These are phyloP conservation scores for Acrocalymma vagum DNA, from an alignment of 2,329 filamentous ascomycete genomes.

Conservation along the genomic window DNA sequence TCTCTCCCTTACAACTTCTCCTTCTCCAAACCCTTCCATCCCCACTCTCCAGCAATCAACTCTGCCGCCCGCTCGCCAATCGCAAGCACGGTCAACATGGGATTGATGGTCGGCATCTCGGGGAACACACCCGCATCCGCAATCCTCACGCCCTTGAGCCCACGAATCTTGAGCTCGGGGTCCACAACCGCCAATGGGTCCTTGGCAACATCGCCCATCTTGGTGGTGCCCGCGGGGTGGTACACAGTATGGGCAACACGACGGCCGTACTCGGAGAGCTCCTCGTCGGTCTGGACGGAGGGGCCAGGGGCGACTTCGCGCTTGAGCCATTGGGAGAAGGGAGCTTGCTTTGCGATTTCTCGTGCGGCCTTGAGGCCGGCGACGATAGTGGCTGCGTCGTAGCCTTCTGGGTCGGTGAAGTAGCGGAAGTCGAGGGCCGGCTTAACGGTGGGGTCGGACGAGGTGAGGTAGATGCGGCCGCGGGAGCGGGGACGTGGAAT, in stretches of 20 bases:
- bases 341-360: slow-evolving; percentile 75
- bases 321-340: slow-evolving; percentile 86
- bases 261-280: slow-evolving; percentile 81
- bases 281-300: slow-evolving; percentile 77
- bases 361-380: slow-evolving; percentile 81
- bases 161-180: slow-evolving; percentile 73
- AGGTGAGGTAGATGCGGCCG: slow-evolving; percentile 80
- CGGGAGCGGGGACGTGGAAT: slow-evolving; percentile 83
- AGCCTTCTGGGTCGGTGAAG: slow-evolving; percentile 86
- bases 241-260: slow-evolving; percentile 88
- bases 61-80: slow-evolving; percentile 87
- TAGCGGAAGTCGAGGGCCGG: slow-evolving; percentile 88
- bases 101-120: slow-evolving; percentile 86
- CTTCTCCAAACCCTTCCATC: slow-evolving; percentile 67
- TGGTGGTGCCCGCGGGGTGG: slow-evolving; percentile 87
- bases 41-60: slow-evolving; percentile 78
- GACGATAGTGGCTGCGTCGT: slow-evolving; percentile 83
- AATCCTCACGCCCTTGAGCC: slow-evolving; percentile 77
- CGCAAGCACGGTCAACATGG: slow-evolving; percentile 87
- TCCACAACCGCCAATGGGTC: slow-evolving; percentile 85
- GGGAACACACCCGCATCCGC: slow-evolving; percentile 90
- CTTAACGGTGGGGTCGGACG: slow-evolving; percentile 77
- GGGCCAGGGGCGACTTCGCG: slow-evolving; percentile 82
- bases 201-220: slow-evolving; percentile 79
- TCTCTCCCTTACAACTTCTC: slow-evolving; percentile 59